Evolutionary conservation across 2,329 filamentous ascomycete genomes (phyloP), one percentile per base, ranked within the genome.

Genomic region (Emergomyces pasteurianus): DNA sequence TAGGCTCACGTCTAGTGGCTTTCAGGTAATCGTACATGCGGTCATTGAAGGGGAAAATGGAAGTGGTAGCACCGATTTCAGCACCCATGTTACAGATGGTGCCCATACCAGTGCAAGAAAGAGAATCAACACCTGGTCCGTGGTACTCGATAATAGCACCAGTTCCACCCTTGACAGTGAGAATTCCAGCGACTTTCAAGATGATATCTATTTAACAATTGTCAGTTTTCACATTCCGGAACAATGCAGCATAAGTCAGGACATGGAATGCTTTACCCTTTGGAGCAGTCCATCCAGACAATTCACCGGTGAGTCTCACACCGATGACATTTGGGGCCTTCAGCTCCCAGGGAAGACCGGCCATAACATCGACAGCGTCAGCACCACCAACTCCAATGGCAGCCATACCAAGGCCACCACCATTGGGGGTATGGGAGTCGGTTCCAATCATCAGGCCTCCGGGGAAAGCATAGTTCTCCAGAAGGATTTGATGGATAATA

Each of bases 381-480:
- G 92, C 94, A 84, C 94, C 92, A 80, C 94, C 92, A 65, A 96
- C 92, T 86, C 92, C 92, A 73, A 97, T 96, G 63, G 90, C 89
- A 71, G 84, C 86, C 87, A 95, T 95, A 75, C 91, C 92, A 62
- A 97, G 87, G 84, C 92, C 92, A 82, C 92, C 92, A 72, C 85
- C 92, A 75, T 99, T 99, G 72, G 92, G 92, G 63, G 94, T 97
- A 82, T 99, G 94, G 61, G 91, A 96, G 77, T 97, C 92, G 69
- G 92, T 97, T 76, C 94, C 94, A 74, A 97, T 97, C 74, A 99
- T 86, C 62, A 99, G 85, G 84, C 88, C 92, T 84, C 94, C 94
- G 67, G 94, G 94, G 87, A 97, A 97, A 76, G 92, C 92, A 77
- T 97, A 97, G 84, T 97, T 97, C 82, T 99, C 94, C 62, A 97